These are phyloP conservation scores for Glaciozyma antarctica DNA, from an alignment of 768 basidiomycete genomes.

Conservation along the genomic window DNA sequence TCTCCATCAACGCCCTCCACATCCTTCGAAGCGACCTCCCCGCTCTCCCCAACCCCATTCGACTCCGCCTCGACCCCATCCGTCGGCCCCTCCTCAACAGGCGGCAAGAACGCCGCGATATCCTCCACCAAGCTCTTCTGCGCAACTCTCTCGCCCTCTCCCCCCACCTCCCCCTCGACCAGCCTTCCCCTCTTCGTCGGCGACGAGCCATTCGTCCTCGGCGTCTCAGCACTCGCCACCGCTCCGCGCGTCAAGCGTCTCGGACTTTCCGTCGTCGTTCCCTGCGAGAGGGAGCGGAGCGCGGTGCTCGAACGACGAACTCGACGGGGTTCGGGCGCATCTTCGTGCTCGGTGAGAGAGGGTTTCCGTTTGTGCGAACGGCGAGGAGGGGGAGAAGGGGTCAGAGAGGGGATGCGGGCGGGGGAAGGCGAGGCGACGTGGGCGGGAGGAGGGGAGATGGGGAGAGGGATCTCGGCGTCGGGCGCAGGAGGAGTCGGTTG, in stretches of 20 bases:
- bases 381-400: too few relatives aligned
- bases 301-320: too few relatives aligned
- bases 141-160: not conserved
- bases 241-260: not conserved
- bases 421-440: too few relatives aligned
- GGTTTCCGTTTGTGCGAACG: too few relatives aligned
- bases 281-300: too few relatives aligned
- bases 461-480: too few relatives aligned
- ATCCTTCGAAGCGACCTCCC: not conserved
- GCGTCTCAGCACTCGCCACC: not conserved
- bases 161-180: not conserved
- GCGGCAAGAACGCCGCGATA: not conserved
- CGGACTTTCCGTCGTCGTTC: too few relatives aligned
- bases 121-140: not conserved
- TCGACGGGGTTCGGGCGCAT: too few relatives aligned
- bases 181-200: not conserved
- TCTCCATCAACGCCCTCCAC: not conserved
- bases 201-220: not conserved
- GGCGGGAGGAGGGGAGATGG: too few relatives aligned
- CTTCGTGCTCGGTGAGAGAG: too few relatives aligned
- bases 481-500: too few relatives aligned
- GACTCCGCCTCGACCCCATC: not conserved
- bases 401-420: too few relatives aligned
- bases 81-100: not conserved
- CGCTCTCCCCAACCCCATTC: not conserved